Conservation (phyloP, 2,329 filamentous ascomycete species). For the Akanthomyces uredinophilus region DNA sequence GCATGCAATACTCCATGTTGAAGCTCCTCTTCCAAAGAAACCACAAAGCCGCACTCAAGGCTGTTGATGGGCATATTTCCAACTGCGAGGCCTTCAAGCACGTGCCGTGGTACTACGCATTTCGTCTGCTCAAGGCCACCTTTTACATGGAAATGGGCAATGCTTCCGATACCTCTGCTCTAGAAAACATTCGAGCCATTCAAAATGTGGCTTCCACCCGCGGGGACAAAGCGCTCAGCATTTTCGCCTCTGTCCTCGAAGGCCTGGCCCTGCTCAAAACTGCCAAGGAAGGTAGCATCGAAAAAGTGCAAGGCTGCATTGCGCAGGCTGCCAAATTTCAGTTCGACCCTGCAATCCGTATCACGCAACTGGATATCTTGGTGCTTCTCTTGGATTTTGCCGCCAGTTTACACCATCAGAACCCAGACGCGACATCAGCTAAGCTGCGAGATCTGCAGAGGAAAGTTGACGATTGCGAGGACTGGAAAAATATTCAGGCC, state of each 20-base stretch:
- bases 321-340: constrained; percentile 70
- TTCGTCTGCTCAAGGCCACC: constrained; percentile 67
- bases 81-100: constrained; percentile 66
- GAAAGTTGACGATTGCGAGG: constrained; percentile 53
- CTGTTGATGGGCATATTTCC: constrained; percentile 62
- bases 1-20: constrained; percentile 68
- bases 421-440: constrained; percentile 47
- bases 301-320: constrained; percentile 66
- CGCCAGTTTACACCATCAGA: constrained; percentile 61
- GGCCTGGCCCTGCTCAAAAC: constrained; percentile 63
- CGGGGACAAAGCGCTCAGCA: constrained; percentile 59
- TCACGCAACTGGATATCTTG: constrained; percentile 63
- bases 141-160: constrained; percentile 59
- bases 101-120: constrained; percentile 69
- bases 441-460: constrained; percentile 61
- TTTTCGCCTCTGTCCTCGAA: constrained; percentile 63
- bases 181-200: constrained; percentile 66
- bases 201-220: constrained; percentile 52
- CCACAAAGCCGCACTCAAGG: constrained; percentile 66
- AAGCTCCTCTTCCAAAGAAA: constrained; percentile 67
- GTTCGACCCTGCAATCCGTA: constrained; percentile 55
- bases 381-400: constrained; percentile 64
- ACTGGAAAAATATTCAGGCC: constrained; percentile 43
- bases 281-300: constrained; percentile 59
- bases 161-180: constrained; percentile 55